These are phyloP conservation scores for Rosa hybrid DNA, from an alignment of 331 rosid species.

Conservation along the genomic window DNA sequence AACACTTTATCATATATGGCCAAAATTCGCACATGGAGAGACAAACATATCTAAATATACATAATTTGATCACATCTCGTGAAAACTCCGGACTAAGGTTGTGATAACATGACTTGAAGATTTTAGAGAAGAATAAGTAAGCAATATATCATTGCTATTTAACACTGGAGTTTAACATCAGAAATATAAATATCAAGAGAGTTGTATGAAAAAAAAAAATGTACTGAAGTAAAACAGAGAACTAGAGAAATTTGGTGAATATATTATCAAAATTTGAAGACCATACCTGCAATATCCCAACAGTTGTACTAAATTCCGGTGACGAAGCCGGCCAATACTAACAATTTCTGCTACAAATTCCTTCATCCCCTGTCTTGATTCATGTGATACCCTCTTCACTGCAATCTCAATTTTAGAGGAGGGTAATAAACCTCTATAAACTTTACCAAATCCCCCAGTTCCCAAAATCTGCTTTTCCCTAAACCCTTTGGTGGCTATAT, in stretches of 20 bases:
- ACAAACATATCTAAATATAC: no score
- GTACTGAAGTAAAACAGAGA: neutral
- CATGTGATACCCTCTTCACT: conserved; percentile 38
- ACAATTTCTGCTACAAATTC: conserved; percentile 50
- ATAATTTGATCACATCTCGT: no score
- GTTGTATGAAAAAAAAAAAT: no score
- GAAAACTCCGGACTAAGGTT: no score
- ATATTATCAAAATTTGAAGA: neutral
- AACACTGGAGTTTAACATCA: no score
- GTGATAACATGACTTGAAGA: no score
- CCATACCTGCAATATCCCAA: conserved; percentile 43
- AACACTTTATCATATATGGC: no score
- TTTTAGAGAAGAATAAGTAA: no score
- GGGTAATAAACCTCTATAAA: conserved; percentile 40
- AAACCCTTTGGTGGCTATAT: conserved; percentile 41
- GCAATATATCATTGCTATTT: no score
- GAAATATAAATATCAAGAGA: no score
- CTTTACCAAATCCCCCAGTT: conserved; percentile 40
- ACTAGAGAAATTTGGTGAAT: neutral
- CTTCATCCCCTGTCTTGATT: conserved; percentile 38
- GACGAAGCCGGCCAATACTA: conserved; percentile 41
- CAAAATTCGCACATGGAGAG: no score
- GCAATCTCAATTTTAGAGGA: conserved; percentile 33
- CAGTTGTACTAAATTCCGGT: conserved; percentile 38
- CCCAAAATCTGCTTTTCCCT: conserved; percentile 38